Evolutionary conservation across 1,139 yeast genomes (phyloP), one percentile per base, ranked within the genome.

Genomic region (Saccharomyces hybrid): DNA sequence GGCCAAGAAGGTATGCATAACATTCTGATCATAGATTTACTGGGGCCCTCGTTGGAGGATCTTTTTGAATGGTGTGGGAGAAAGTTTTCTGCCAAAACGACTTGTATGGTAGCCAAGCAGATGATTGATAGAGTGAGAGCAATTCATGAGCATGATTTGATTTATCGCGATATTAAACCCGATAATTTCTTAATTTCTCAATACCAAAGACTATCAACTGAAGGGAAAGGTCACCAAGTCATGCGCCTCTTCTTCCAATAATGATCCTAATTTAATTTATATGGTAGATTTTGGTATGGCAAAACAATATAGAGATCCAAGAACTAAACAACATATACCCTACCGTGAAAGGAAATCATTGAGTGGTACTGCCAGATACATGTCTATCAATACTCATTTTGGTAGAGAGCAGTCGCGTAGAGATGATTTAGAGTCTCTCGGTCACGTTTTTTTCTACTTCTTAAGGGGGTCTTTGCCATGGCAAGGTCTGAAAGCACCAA

Each of bases 401-500:
- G 99, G 99, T 50, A 82, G 97, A 69, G 99, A 93, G 73, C 99
- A 93, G 74, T 84, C 88, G 62, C 82, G 99, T 69, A 81, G 99
- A 66, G 99, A 93, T 71, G 99, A 93, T 73, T 78, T 93, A 67
- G 99, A 93, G 74, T 90, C 96, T 7, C 77, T 93, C 62, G 98
- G 97, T 48, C 97, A 93, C 73, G 98, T 93, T 2, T 88, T 93
- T 69, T 86, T 93, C 74, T 93, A 93, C 73, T 93, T 93, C 69
- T 74, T 93, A 64, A 80, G 95, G 63, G 99, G 99, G 51, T 90
- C 88, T 60, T 80, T 93, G 67, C 99, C 99, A 52, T 93, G 99
- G 99, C 99, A 93, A 75, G 98, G 99, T 29, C 79, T 93, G 62
- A 91, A 91, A 73, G 99, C 98, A n/a, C 96, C 96, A 61, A 90